Evolutionary conservation across 805 yeast species (phyloP).

Genomic region (Wickerhamomyces hampshirensis): DNA sequence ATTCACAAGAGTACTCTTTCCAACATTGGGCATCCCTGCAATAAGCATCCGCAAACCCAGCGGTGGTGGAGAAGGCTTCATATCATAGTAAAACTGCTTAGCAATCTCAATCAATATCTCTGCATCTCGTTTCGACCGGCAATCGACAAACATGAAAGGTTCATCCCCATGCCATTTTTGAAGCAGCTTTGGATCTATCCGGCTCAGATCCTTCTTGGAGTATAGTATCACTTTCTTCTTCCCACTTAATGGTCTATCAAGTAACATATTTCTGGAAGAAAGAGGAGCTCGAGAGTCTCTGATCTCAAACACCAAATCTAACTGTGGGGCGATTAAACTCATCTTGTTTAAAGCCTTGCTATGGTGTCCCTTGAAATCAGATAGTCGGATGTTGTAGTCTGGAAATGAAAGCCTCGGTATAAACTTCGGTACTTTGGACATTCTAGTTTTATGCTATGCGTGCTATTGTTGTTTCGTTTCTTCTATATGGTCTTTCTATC

Average conservation of each 20-base stretch:
- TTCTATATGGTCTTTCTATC: slow-evolving; percentile 1
- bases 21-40: slow-evolving; percentile 97
- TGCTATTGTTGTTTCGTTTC: background rate
- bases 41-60: slow-evolving; percentile 73
- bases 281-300: slow-evolving; percentile 90
- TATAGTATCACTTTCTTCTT: slow-evolving; percentile 63
- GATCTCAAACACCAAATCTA: slow-evolving; percentile 78
- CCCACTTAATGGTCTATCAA: slow-evolving; percentile 58
- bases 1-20: slow-evolving; percentile 86
- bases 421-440: slow-evolving; percentile 32
- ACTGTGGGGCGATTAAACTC: slow-evolving; percentile 66
- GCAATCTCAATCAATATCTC: slow-evolving; percentile 45
- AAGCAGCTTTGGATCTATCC: slow-evolving; percentile 36
- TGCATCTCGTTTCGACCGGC: slow-evolving; percentile 48
- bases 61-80: slow-evolving; percentile 71
- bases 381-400: slow-evolving; percentile 56
- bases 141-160: slow-evolving; percentile 52
- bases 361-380: slow-evolving; percentile 92
- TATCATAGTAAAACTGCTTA: slow-evolving; percentile 36
- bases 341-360: slow-evolving; percentile 67
- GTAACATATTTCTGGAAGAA: slow-evolving; percentile 73
- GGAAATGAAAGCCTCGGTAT: slow-evolving; percentile 74
- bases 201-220: slow-evolving; percentile 66
- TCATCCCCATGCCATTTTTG: slow-evolving; percentile 46
- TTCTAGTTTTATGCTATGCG: background rate